Evolutionary conservation across 495 filamentous ascomycete species (phyloP).

Genomic region (Darksidea phi): DNA sequence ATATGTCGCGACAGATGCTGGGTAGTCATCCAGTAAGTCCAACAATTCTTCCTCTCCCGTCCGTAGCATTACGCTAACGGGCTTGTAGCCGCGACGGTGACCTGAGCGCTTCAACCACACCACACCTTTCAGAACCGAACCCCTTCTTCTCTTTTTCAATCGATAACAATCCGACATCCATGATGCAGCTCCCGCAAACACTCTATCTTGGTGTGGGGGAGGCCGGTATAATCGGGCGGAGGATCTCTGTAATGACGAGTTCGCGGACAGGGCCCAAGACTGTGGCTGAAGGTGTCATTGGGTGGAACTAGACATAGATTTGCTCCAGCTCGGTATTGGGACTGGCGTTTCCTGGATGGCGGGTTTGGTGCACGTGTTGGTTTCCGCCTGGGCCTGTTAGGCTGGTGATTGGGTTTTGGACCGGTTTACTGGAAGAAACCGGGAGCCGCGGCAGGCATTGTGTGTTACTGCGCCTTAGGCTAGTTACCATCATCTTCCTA

Average conservation of each 20-base stretch:
- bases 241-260: slow-evolving; percentile 17
- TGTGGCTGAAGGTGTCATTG: slow-evolving; percentile 18
- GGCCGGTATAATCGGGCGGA: slow-evolving; percentile 17
- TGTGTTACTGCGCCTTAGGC: too few species aligned
- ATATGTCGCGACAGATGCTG: slow-evolving; percentile 4
- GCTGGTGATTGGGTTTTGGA: too few species aligned
- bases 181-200: slow-evolving; percentile 14
- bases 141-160: slow-evolving; percentile 14
- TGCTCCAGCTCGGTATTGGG: too few species aligned
- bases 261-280: slow-evolving; percentile 1
- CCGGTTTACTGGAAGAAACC: too few species aligned
- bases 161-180: not conserved
- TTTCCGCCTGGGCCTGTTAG: too few species aligned
- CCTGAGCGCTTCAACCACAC: not conserved
- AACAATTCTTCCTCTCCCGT: not conserved
- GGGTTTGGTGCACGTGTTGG: too few species aligned
- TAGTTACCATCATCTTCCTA: too few species aligned
- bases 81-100: slow-evolving; percentile 14
- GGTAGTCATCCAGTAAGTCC: slow-evolving; percentile 29
- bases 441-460: too few species aligned
- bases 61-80: not conserved
- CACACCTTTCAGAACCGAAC: not conserved
- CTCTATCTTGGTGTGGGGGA: slow-evolving; percentile 26
- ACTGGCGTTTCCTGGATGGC: too few species aligned
- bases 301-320: slow-evolving; percentile 29